Conservation (phyloP, 73 alveolate species). For the Breviolum minutum region DNA sequence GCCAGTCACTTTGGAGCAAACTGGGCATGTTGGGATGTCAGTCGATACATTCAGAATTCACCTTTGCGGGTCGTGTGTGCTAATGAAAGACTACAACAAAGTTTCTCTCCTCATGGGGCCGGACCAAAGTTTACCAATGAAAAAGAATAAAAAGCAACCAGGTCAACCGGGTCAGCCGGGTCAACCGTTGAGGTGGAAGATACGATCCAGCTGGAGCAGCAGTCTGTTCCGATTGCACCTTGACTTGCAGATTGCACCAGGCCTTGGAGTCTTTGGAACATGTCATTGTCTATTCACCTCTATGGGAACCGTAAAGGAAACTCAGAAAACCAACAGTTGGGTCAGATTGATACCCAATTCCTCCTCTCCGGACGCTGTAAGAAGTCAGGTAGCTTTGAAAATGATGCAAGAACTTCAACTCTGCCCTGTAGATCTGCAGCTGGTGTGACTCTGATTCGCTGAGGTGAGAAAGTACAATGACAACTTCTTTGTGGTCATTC, state of each 20-base stretch:
- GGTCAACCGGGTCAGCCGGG: background rate
- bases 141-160: background rate
- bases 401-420: too few species aligned
- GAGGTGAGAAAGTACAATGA: slow-evolving; percentile 81
- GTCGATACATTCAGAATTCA: background rate
- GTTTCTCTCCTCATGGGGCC: too few species aligned
- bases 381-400: too few species aligned
- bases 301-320: too few species aligned
- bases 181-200: slow-evolving; percentile 23
- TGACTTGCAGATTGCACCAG: background rate
- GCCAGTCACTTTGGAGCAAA: slow-evolving; percentile 2
- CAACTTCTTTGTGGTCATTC: slow-evolving; percentile 74
- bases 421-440: too few species aligned
- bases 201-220: slow-evolving; percentile 74
- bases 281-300: too few species aligned
- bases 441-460: background rate
- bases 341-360: too few species aligned
- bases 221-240: slow-evolving; percentile 58
- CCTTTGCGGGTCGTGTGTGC: too few species aligned
- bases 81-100: too few species aligned
- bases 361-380: too few species aligned
- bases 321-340: too few species aligned
- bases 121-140: background rate
- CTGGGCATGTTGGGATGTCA: background rate
- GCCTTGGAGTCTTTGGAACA: too few species aligned